Percentiles rank a stretch among this genome's conserved stretches.
phyloP scores from a whole-genome alignment of 2,329 filamentous ascomycete genomes.

The Xylaria sp. region DNA sequence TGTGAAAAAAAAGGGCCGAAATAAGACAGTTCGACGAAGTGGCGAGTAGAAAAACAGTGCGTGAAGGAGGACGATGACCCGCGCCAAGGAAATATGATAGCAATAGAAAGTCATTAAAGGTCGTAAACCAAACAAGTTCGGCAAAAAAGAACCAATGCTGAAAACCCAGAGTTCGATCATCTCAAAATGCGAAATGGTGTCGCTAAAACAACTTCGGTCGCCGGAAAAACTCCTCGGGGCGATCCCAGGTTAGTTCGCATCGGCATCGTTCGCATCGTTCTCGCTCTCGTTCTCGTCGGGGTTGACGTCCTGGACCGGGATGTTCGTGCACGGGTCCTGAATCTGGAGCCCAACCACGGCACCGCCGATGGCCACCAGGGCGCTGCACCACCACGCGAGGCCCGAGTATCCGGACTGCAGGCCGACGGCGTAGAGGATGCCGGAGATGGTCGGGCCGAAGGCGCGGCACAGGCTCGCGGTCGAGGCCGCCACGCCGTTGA shows the following conservation, averaged over 20 bases:
- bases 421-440: slow-evolving; percentile 80
- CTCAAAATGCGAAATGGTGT: not conserved
- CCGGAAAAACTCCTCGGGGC: slow-evolving; percentile 2
- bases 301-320: slow-evolving; percentile 44
- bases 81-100: slow-evolving; percentile 24
- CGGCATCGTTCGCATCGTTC: slow-evolving; percentile 37
- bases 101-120: slow-evolving; percentile 27
- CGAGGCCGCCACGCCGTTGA: slow-evolving; percentile 91
- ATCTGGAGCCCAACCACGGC: slow-evolving; percentile 77
- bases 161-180: slow-evolving; percentile 16
- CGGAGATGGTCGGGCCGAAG: slow-evolving; percentile 86
- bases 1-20: slow-evolving; percentile 10
- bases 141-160: slow-evolving; percentile 7
- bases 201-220: not conserved
- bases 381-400: slow-evolving; percentile 91
- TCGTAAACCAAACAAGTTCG: slow-evolving; percentile 24
- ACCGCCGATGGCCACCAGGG: slow-evolving; percentile 73
- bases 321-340: slow-evolving; percentile 60
- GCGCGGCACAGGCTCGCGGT: slow-evolving; percentile 87
- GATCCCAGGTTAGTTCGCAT: slow-evolving; percentile 9
- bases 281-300: slow-evolving; percentile 43
- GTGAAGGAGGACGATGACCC: slow-evolving; percentile 15
- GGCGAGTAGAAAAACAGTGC: not conserved
- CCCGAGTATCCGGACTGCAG: slow-evolving; percentile 81
- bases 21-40: slow-evolving; percentile 9